Percentiles rank a stretch among this genome's conserved stretches.
These are phyloP conservation scores for Tylopilus sp. DNA, from an alignment of 768 basidiomycete genomes.

Conservation along the genomic window DNA sequence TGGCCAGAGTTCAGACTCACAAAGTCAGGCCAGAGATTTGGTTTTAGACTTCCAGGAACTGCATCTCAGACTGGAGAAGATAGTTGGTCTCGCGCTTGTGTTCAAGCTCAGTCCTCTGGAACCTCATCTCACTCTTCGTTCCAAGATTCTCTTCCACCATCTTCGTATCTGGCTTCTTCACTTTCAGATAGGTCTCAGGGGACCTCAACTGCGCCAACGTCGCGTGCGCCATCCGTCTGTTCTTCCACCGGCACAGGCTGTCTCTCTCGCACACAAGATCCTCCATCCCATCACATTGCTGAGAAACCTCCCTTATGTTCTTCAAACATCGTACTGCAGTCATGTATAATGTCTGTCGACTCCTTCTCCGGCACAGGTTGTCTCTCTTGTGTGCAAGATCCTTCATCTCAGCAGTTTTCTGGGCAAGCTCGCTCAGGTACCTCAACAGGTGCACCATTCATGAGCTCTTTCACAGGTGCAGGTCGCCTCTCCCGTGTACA, in stretches of 20 bases:
- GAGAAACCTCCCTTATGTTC: too few relatives aligned
- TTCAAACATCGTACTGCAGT: too few relatives aligned
- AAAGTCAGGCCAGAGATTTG: not conserved
- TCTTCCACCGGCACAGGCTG: not conserved
- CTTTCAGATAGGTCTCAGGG: not conserved
- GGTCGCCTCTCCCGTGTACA: too few relatives aligned
- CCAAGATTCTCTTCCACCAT: not conserved
- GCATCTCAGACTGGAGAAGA: not conserved
- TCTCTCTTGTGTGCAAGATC: too few relatives aligned
- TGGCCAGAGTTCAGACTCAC: not conserved
- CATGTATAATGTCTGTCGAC: too few relatives aligned
- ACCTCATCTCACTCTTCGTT: not conserved
- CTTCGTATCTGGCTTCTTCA: not conserved
- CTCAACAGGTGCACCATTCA: too few relatives aligned
- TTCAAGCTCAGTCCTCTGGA: not conserved
- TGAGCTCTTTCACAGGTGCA: too few relatives aligned
- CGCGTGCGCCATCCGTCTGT: not conserved
- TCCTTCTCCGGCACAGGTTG: too few relatives aligned
- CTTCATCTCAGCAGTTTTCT: too few relatives aligned
- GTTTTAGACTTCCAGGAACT: not conserved
- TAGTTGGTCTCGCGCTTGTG: not conserved
- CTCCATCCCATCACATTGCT: too few relatives aligned
- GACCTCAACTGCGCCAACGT: not conserved
- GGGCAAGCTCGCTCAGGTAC: too few relatives aligned
- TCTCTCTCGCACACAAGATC: too few relatives aligned